phyloP scores from a whole-genome alignment of 345 rosid genomes.

The Acer negundo region DNA sequence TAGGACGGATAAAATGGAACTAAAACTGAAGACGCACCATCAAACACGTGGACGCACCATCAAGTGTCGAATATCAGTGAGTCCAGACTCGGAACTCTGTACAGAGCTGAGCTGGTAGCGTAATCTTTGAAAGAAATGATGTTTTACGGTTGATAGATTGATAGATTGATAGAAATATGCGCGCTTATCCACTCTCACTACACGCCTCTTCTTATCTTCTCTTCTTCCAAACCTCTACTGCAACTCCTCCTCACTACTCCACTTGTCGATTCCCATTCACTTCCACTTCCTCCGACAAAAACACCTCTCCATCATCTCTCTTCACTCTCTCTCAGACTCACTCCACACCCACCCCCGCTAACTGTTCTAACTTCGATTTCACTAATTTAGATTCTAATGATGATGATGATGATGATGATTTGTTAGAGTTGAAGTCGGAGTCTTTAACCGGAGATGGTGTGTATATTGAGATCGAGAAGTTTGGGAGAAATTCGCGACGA shows the following conservation, averaged over 20 bases:
- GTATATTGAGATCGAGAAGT: constrained; percentile 53
- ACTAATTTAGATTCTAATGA: constrained; percentile 24
- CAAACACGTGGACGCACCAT: constrained; percentile 16
- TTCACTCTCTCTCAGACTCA: constrained; percentile 11
- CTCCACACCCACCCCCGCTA: constrained; percentile 18
- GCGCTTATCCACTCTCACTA: constrained; percentile 32
- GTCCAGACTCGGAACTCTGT: not conserved
- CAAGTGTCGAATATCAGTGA: not conserved
- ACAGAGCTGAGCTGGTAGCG: not conserved
- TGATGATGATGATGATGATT: constrained; percentile 23
- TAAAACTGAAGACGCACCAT: not conserved
- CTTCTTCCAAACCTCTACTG: constrained; percentile 12
- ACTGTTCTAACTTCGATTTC: constrained; percentile 36
- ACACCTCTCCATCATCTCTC: not conserved
- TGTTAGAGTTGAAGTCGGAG: constrained; percentile 40
- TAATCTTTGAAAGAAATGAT: not conserved
- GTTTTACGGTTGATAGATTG: not conserved
- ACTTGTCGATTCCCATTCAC: constrained; percentile 16
- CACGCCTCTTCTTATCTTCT: constrained; percentile 22
- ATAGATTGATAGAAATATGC: constrained; percentile 34
- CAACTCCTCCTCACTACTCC: not conserved
- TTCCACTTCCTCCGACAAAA: constrained; percentile 13
- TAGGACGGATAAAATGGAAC: not conserved
- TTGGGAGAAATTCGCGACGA: constrained; percentile 64
- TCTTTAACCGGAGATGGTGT: constrained; percentile 51